These are phyloP conservation scores for Pterulicium gracile DNA, from an alignment of 1,284 basidiomycete genomes.

Conservation along the genomic window DNA sequence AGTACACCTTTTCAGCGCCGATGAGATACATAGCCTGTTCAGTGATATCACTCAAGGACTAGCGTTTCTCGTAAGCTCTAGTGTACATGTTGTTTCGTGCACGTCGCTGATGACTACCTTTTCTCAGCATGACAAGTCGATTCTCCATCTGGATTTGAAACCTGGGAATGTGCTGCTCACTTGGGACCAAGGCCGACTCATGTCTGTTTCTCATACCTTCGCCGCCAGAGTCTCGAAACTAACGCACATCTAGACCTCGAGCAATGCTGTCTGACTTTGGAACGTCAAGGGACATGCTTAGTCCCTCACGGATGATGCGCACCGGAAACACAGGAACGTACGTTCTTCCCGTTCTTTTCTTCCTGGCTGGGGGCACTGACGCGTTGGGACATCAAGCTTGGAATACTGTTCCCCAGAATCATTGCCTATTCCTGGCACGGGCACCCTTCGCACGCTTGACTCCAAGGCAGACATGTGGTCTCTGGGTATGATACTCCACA, in stretches of 20 bases:
- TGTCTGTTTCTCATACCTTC: conserved; percentile 31
- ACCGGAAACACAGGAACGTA: conserved; percentile 91
- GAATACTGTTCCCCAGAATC: conserved; percentile 85
- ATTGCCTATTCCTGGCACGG: conserved; percentile 56
- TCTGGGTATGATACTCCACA: conserved; percentile 86
- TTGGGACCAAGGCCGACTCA: conserved; percentile 81
- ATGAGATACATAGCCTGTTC: conserved; percentile 72
- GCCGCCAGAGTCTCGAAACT: conserved; percentile 6
- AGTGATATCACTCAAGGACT: conserved; percentile 71
- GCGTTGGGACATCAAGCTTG: conserved; percentile 30
- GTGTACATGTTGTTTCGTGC: conserved; percentile 12
- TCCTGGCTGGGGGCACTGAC: conserved; percentile 5
- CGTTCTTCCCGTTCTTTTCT: conserved; percentile 25
- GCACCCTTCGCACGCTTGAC: conserved; percentile 62
- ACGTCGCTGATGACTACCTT: conserved; percentile 3
- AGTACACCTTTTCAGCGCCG: conserved; percentile 70
- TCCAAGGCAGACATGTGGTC: conserved; percentile 89
- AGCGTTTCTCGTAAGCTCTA: conserved; percentile 71
- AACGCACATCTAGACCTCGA: conserved; percentile 39
- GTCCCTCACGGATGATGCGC: conserved; percentile 47
- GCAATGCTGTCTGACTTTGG: conserved; percentile 94
- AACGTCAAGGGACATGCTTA: conserved; percentile 83
- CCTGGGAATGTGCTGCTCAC: conserved; percentile 89
- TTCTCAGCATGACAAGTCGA: conserved; percentile 73
- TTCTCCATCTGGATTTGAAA: conserved; percentile 87